Evolutionary conservation across 2,329 filamentous ascomycete genomes (phyloP).

Genomic region (Sporothrix globosa): DNA sequence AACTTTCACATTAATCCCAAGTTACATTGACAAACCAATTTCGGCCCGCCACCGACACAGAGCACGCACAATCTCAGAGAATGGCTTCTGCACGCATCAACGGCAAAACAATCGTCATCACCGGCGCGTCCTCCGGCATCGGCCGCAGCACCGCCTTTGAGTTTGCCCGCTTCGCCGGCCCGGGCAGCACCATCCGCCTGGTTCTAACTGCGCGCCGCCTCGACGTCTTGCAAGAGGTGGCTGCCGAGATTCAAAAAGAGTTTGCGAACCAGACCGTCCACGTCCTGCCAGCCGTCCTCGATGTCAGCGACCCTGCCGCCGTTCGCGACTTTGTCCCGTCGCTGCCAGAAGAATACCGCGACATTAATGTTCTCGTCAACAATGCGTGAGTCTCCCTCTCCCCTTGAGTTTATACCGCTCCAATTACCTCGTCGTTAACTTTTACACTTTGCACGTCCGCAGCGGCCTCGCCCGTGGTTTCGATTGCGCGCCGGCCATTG

Average conservation of each 20-base stretch:
- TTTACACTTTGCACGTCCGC: not conserved
- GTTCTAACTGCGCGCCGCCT: conserved; percentile 86
- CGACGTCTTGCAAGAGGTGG: conserved; percentile 75
- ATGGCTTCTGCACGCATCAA: conserved; percentile 64
- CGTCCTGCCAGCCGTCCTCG: conserved; percentile 79
- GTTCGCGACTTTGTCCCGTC: conserved; percentile 71
- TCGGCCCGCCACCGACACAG: too few species aligned
- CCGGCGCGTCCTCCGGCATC: conserved; percentile 92
- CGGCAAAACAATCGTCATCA: conserved; percentile 91
- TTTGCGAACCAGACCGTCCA: conserved; percentile 79
- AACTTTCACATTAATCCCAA: too few species aligned
- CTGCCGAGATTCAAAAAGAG: conserved; percentile 73
- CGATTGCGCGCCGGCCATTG: conserved; percentile 81
- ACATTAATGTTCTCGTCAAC: conserved; percentile 89
- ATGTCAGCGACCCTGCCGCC: conserved; percentile 79
- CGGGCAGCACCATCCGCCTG: conserved; percentile 67
- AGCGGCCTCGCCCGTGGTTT: conserved; percentile 89
- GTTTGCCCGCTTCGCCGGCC: conserved; percentile 83
- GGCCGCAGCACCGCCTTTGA: conserved; percentile 81
- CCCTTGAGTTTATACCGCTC: not conserved
- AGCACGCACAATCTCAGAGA: not conserved
- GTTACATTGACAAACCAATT: too few species aligned
- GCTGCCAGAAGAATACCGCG: conserved; percentile 78
- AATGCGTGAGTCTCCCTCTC: conserved; percentile 72
- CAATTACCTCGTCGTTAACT: too few species aligned